Base-by-base conservation (phyloP, 768 basidiomycete genomes). In the Xerocomus spinulosus region DNA sequence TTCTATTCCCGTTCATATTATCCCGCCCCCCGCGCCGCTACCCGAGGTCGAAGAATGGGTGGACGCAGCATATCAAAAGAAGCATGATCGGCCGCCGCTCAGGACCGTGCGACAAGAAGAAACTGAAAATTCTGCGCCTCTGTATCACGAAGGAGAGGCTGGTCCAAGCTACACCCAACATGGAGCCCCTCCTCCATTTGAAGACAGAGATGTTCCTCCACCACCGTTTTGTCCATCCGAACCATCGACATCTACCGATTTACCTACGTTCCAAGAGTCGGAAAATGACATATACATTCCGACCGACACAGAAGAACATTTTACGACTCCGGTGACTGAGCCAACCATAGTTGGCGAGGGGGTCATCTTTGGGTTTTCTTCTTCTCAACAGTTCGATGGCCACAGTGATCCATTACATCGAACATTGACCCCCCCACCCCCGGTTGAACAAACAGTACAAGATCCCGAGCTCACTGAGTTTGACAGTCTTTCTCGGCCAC, bases 41-140 rank as follows among this genome's bases (percentile, higher is more conserved):
- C 87, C 86, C 5, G 82, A 90, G 61, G 80, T 87, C 4, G 83
- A 85, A n/a, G 76, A 73, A 46, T 78, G 79, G 44, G 67, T 88
- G 18, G 87, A 87, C 51, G 76, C 74, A 25, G 87, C 85, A 7
- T 92, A 92, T 65, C 82, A 80, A 57, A 92, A 92, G 73, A 92
- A 92, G 63, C 89, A 92, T 56, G 90, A 92, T 57, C 77, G 78
- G 3, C 90, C 90, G 7, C 90, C 90, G 2, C 63, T 74, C 3
- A 79, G 72, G 58, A 92, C 90, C 0, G 76, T 81, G 30, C 73
- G 90, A 44, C 68, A 76, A 30, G 87, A 88, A 46, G 90, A 91
- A 42, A 50, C 53, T 14, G 87, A 89, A 29, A 57, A 69, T 28
- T 71, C 71, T 3, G 79, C 77, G 9, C 87, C 86, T 35, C 73